phyloP scores from a whole-genome alignment of 257 asterid genomes.

The Penstemon newberryi region DNA sequence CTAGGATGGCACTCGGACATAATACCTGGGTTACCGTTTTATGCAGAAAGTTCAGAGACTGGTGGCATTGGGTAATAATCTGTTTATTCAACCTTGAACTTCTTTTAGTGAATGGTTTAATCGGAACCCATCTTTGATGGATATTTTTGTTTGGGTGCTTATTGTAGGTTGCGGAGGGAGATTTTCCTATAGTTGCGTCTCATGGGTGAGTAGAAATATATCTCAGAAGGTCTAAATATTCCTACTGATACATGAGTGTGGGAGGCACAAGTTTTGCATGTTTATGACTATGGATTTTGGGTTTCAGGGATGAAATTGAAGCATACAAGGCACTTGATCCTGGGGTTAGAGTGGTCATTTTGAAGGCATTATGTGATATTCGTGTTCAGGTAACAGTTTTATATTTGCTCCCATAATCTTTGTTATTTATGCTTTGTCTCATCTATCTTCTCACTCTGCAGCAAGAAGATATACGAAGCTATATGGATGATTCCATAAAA shows the following conservation, averaged over 20 bases:
- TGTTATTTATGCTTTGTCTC: conserved; percentile 20
- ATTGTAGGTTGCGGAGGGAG: conserved; percentile 96
- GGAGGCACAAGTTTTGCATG: conserved; percentile 16
- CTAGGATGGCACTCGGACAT: conserved; percentile 90
- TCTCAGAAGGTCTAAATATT: conserved; percentile 12
- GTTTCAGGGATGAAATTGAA: conserved; percentile 82
- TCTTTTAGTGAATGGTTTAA: conserved; percentile 19
- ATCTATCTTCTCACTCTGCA: conserved; percentile 47
- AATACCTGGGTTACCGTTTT: conserved; percentile 89
- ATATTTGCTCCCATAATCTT: conserved; percentile 16
- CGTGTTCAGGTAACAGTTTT: conserved; percentile 82
- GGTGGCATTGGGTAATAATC: conserved; percentile 99
- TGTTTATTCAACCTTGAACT: conserved; percentile 23
- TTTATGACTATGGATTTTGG: conserved; percentile 21
- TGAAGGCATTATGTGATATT: conserved; percentile 96
- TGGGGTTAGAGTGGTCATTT: conserved; percentile 81
- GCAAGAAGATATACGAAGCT: conserved; percentile 94
- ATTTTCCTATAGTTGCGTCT: conserved; percentile 90
- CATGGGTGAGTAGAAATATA: conserved; percentile 73
- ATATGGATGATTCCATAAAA: conserved; percentile 77
- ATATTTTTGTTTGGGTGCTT: conserved; percentile 25
- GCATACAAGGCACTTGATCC: conserved; percentile 80
- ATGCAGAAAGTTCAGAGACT: conserved; percentile 88
- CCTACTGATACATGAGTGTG: conserved; percentile 18
- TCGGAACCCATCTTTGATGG: conserved; percentile 14